These are phyloP conservation scores for Litchi chinensis DNA, from an alignment of 345 rosid genomes.

Conservation along the genomic window DNA sequence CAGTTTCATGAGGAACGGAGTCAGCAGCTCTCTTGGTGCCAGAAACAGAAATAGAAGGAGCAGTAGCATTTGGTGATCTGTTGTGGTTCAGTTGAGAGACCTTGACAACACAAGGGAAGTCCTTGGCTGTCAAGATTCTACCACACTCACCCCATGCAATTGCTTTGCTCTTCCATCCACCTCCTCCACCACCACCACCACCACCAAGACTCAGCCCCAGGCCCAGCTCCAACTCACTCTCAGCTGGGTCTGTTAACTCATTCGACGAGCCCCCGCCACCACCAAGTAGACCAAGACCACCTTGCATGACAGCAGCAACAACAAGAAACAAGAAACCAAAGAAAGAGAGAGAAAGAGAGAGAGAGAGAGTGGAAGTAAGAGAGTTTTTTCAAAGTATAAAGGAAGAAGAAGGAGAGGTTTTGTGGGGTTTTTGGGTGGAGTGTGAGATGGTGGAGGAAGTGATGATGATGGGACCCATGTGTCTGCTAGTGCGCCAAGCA, in stretches of 20 bases:
- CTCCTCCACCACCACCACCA: slow-evolving; percentile 38
- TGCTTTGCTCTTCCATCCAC: slow-evolving; percentile 40
- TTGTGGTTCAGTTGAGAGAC: slow-evolving; percentile 30
- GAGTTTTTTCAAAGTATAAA: background rate
- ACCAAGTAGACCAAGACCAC: slow-evolving; percentile 39
- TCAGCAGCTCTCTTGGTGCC: slow-evolving; percentile 79
- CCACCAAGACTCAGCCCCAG: slow-evolving; percentile 70
- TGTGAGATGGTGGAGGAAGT: slow-evolving; percentile 54
- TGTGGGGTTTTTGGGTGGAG: slow-evolving; percentile 22
- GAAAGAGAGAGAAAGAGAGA: background rate
- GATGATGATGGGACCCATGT: slow-evolving; percentile 73
- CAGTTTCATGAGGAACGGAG: slow-evolving; percentile 57
- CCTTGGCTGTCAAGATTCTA: slow-evolving; percentile 74
- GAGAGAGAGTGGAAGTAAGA: slow-evolving; percentile 29
- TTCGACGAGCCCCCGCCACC: slow-evolving; percentile 31
- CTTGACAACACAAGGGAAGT: slow-evolving; percentile 57
- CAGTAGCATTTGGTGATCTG: slow-evolving; percentile 17
- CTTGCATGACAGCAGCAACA: slow-evolving; percentile 34
- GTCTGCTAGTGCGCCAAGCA: slow-evolving; percentile 88
- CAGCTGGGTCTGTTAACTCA: slow-evolving; percentile 41
- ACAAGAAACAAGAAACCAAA: slow-evolving; percentile 24
- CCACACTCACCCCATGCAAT: slow-evolving; percentile 74
- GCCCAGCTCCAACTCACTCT: slow-evolving; percentile 66
- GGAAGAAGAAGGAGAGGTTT: slow-evolving; percentile 11
- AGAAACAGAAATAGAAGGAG: slow-evolving; percentile 38